phyloP scores from a whole-genome alignment of 2,329 filamentous ascomycete species.

The Apiospora aurea region DNA sequence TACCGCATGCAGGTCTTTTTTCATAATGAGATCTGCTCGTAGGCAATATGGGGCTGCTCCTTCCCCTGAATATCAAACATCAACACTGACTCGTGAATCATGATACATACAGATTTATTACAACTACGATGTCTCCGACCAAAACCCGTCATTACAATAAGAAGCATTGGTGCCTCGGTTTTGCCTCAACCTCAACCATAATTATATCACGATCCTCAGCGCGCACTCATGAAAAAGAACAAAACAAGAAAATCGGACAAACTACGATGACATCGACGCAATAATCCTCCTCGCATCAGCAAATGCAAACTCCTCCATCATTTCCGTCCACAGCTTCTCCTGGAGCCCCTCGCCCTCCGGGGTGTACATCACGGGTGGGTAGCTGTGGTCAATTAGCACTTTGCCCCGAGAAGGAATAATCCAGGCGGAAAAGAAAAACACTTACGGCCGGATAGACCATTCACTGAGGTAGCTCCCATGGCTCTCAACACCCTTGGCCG shows the following conservation, averaged over 20 bases:
- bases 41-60: not conserved
- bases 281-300: not conserved
- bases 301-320: conserved; percentile 18
- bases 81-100: not conserved
- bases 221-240: not conserved
- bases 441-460: conserved; percentile 20
- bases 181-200: not conserved
- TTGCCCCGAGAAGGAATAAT: not conserved
- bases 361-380: conserved; percentile 15
- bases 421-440: not conserved
- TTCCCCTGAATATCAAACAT: not conserved
- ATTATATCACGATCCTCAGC: not conserved
- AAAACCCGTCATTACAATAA: not conserved
- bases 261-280: not conserved
- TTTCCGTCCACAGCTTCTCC: conserved; percentile 9
- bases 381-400: not conserved
- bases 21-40: not conserved
- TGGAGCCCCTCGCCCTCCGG: not conserved
- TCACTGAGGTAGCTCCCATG: conserved; percentile 21
- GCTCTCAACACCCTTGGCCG: not conserved
- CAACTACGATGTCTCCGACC: not conserved
- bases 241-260: no score
- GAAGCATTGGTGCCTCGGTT: not conserved
- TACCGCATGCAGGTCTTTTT: no score
- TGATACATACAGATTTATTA: no score